Percentiles rank a stretch among this genome's conserved stretches.
Conservation (phyloP, 148 eudicot genomes). For the Nepenthes mirabilis region DNA sequence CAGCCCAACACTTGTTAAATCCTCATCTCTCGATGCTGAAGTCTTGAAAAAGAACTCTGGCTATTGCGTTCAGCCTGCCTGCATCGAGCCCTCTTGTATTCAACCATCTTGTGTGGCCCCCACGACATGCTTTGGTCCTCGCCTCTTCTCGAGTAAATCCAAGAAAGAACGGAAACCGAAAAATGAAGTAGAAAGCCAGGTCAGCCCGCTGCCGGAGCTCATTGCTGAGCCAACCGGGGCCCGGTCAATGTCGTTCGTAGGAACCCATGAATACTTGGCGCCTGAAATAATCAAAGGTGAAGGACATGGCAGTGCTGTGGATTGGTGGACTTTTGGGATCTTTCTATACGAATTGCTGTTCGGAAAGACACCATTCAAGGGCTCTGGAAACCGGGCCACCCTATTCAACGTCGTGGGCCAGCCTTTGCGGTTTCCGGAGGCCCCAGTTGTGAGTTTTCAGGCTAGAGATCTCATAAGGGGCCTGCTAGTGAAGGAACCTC, state of each 20-base stretch:
- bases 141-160: slow-evolving; percentile 61
- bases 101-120: slow-evolving; percentile 68
- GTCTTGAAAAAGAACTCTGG: slow-evolving; percentile 34
- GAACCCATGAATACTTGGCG: slow-evolving; percentile 89
- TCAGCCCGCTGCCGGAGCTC: slow-evolving; percentile 79
- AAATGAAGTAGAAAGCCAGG: slow-evolving; percentile 61
- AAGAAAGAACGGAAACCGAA: slow-evolving; percentile 56
- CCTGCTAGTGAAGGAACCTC: slow-evolving; percentile 84
- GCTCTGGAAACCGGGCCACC: slow-evolving; percentile 78
- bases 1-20: slow-evolving; percentile 77
- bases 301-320: slow-evolving; percentile 97
- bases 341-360: slow-evolving; percentile 74
- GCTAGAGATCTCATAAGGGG: slow-evolving; percentile 84
- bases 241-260: slow-evolving; percentile 93
- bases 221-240: slow-evolving; percentile 87
- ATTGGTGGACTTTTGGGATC: slow-evolving; percentile 97
- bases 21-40: slow-evolving; percentile 30
- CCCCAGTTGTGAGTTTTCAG: slow-evolving; percentile 74
- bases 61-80: slow-evolving; percentile 67
- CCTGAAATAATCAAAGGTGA: slow-evolving; percentile 90
- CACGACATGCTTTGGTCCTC: slow-evolving; percentile 62
- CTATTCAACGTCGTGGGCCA: slow-evolving; percentile 85
- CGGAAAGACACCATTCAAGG: slow-evolving; percentile 92
- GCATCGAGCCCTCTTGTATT: slow-evolving; percentile 77
- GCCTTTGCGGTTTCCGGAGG: slow-evolving; percentile 69